phyloP scores from a whole-genome alignment of 108 stramenopile genomes.

The Asterionellopsis glacialis region DNA sequence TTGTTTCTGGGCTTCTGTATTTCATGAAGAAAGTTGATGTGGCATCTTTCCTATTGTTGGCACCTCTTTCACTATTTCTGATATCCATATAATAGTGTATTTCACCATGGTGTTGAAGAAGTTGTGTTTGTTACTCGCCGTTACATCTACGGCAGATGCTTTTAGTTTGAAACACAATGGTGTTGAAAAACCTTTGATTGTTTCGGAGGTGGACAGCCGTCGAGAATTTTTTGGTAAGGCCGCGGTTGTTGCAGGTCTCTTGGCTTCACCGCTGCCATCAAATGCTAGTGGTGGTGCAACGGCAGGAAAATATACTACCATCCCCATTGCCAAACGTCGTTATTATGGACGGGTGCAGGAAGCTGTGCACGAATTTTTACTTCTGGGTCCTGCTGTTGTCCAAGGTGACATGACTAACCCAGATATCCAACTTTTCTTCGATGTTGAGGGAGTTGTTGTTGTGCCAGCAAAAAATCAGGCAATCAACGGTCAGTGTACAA shows the following conservation, averaged over 20 bases:
- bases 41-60: no score
- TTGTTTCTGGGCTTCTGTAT: no score
- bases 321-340: conserved; percentile 79
- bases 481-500: conserved; percentile 80
- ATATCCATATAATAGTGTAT: no score
- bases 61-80: no score
- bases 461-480: conserved; percentile 66
- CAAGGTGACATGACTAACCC: conserved; percentile 60
- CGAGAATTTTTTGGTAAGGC: not conserved
- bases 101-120: no score
- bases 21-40: no score
- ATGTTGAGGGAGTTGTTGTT: conserved; percentile 50
- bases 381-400: conserved; percentile 76
- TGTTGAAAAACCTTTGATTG: no score
- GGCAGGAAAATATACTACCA: conserved; percentile 85
- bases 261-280: conserved; percentile 14
- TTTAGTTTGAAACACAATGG: no score
- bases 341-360: conserved; percentile 84
- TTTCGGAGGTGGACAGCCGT: no score
- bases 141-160: no score
- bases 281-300: conserved; percentile 74
- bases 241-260: not conserved
- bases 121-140: no score
- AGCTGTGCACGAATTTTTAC: conserved; percentile 56
- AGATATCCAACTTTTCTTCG: conserved; percentile 54